Evolutionary conservation across 2,329 filamentous ascomycete genomes (phyloP), one percentile per base, ranked within the genome.

Genomic region (Aspergillus amoenus): DNA sequence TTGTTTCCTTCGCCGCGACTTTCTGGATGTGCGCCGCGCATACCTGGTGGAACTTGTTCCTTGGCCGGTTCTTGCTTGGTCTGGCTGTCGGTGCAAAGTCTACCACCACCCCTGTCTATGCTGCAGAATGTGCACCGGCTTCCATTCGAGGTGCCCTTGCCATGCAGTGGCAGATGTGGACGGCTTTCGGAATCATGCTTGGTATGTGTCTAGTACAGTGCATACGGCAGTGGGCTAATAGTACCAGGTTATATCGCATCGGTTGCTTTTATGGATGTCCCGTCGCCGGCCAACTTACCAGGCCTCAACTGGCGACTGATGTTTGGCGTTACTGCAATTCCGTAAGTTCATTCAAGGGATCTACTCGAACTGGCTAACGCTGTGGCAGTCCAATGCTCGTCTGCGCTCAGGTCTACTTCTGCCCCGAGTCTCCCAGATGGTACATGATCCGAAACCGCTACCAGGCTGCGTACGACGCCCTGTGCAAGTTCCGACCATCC

Each of bases 251-350:
- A 79, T 62, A 78, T 78, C 56, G 77, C 79, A 65, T 78, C 77
- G 8, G 76, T 81, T 17, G 78, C 77, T 8, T 79, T 81, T 58
- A 73, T 73, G 66, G 62, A 67, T 15, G 60, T 76, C 11, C 62
- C 68, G 1, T 40, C 27, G 27, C 27, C 21, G 2, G 51, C 40
- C 13, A 37, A 12, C 2, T 34, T 53, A 4, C n/a, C 55, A 3
- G 84, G 86, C 21, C 78, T 82, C 24, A 75, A 86, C 61, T 90
- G 88, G 87, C 82, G 87, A 39, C 75, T 89, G 32, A 88, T 89
- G 84, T 81, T 90, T 66, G 85, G 81, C 2, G 88, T 85, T 6
- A 87, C 87, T 8, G 82, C 88, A 62, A 78, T 88, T 2, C 83
- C 84, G 44, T 53, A 39, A 18, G 51, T 18, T 8, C 0, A 15